These are phyloP conservation scores for Saccharomyces hybrid DNA, from an alignment of 1,139 yeast species.

Conservation along the genomic window DNA sequence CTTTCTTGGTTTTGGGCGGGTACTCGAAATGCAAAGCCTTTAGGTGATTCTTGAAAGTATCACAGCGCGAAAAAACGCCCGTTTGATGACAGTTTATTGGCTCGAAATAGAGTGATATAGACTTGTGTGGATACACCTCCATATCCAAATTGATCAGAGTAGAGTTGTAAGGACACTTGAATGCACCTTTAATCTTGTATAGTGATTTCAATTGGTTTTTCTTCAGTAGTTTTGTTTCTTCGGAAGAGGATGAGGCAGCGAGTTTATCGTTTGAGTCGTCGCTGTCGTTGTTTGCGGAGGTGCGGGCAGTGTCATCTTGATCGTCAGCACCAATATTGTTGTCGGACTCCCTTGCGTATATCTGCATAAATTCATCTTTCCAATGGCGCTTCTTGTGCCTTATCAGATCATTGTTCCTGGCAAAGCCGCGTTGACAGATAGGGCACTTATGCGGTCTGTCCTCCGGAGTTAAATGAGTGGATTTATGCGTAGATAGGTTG, in stretches of 20 bases:
- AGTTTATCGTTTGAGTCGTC: background rate
- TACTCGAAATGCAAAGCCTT: slow-evolving; percentile 83
- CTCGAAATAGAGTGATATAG: slow-evolving; percentile 10
- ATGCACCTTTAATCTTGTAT: slow-evolving; percentile 35
- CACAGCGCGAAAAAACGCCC: slow-evolving; percentile 81
- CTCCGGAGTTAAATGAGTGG: slow-evolving; percentile 66
- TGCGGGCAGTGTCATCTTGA: background rate
- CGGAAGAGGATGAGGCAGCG: background rate
- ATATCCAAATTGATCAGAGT: slow-evolving; percentile 23
- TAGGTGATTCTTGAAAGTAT: slow-evolving; percentile 82
- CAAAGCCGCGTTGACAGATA: slow-evolving; percentile 72
- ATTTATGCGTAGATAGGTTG: slow-evolving; percentile 75
- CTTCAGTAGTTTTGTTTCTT: slow-evolving; percentile 1
- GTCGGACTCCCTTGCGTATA: background rate
- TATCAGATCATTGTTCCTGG: slow-evolving; percentile 74
- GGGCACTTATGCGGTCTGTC: slow-evolving; percentile 69
- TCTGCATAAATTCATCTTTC: slow-evolving; percentile 43
- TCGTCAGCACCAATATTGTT: background rate
- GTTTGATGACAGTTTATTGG: slow-evolving; percentile 54
- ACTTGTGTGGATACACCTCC: slow-evolving; percentile 22
- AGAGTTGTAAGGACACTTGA: slow-evolving; percentile 38
- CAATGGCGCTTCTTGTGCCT: slow-evolving; percentile 79
- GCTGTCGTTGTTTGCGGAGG: background rate
- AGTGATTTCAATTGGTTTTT: slow-evolving; percentile 18
- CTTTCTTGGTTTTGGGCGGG: slow-evolving; percentile 76